A percentile compares a stretch with the other conserved stretches of the same genome.
Conservation (phyloP, 2,329 filamentous ascomycete species). For the Aaosphaeria pasadenensis region DNA sequence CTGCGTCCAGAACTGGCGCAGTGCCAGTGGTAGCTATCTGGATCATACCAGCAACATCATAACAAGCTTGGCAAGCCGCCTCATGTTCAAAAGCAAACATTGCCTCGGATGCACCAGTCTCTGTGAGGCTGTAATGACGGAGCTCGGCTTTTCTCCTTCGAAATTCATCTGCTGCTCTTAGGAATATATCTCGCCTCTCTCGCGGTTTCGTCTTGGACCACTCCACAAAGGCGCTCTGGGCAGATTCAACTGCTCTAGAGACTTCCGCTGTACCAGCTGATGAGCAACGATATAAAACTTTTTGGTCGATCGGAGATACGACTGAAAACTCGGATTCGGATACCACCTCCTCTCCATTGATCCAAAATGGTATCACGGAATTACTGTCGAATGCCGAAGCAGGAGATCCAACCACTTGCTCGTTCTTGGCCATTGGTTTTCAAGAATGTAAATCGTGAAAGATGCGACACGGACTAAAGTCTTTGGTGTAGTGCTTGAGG, state of each 20-base stretch:
- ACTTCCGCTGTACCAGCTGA: background rate
- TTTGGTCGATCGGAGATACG: background rate
- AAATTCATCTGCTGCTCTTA: conserved; percentile 63
- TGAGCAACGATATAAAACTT: background rate
- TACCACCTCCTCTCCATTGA: background rate
- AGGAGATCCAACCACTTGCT: no score
- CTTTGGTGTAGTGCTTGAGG: no score
- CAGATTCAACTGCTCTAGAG: background rate
- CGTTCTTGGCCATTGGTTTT: no score
- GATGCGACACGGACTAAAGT: no score
- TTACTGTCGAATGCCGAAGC: background rate
- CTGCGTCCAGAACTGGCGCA: background rate
- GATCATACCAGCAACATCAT: conserved; percentile 35
- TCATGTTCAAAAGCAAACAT: conserved; percentile 43
- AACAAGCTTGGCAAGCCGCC: conserved; percentile 1
- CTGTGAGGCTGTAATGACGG: conserved; percentile 1
- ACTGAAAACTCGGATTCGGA: background rate
- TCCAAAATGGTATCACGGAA: conserved; percentile 1
- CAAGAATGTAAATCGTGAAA: no score
- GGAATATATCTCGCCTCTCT: conserved; percentile 63
- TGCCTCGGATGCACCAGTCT: conserved; percentile 2
- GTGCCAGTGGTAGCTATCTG: conserved; percentile 42
- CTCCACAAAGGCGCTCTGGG: conserved; percentile 54
- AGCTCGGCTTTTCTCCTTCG: conserved; percentile 47
- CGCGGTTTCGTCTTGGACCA: conserved; percentile 62